These are phyloP conservation scores for Harringtonia lauricola DNA, from an alignment of 2,329 filamentous ascomycete genomes.

Conservation along the genomic window DNA sequence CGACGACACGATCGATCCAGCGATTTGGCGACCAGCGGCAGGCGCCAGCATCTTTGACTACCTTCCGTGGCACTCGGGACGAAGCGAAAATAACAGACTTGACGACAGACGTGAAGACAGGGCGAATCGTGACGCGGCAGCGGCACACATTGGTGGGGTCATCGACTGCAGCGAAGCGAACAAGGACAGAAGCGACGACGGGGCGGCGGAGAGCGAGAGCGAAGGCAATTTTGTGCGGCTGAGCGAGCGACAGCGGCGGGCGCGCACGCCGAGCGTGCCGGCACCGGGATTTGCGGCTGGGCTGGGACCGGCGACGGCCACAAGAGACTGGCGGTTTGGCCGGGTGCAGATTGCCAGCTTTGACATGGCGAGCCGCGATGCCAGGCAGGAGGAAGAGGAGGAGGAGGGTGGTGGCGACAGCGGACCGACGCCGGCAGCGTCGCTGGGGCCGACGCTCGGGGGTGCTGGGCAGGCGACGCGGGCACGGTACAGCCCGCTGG, in stretches of 20 bases:
- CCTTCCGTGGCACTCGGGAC: constrained; percentile 35
- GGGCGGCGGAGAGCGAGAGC: background rate
- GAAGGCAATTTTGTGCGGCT: background rate
- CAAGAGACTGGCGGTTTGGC: constrained; percentile 70
- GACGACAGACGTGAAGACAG: no score
- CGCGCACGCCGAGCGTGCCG: background rate
- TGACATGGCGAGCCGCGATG: constrained; percentile 41
- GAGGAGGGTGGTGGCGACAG: constrained; percentile 11
- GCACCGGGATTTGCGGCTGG: constrained; percentile 20
- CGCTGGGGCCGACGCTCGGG: constrained; percentile 41
- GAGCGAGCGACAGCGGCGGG: no score
- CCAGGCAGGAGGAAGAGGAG: constrained; percentile 8
- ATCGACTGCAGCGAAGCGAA: constrained; percentile 2
- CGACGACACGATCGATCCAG: background rate
- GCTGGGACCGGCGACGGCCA: constrained; percentile 36
- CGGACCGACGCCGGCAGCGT: constrained; percentile 18
- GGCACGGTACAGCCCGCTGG: constrained; percentile 63
- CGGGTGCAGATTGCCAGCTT: constrained; percentile 70
- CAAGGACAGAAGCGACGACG: constrained; percentile 15
- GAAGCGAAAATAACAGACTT: constrained; percentile 4
- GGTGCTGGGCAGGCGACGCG: constrained; percentile 67
- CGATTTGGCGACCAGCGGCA: constrained; percentile 36
- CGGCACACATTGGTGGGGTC: background rate
- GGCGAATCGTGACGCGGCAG: no score
- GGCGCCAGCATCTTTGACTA: constrained; percentile 42